Evolutionary conservation across 306 rosid species (phyloP).

Genomic region (Cicer yamashitae): DNA sequence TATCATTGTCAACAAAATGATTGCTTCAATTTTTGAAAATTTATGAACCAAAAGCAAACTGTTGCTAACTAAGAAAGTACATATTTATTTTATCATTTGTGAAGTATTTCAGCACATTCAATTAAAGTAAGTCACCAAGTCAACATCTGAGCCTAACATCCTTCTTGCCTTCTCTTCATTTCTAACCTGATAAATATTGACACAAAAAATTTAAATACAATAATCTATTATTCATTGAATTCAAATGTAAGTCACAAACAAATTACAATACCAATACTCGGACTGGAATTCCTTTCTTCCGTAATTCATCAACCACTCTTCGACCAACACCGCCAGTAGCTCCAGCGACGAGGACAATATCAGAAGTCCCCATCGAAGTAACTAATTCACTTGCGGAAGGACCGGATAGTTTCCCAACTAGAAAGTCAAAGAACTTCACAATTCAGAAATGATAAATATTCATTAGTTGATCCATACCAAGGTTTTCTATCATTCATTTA

Average conservation of each 20-base stretch:
- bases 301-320: conserved; percentile 78
- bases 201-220: conserved; percentile 20
- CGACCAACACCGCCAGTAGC: conserved; percentile 98
- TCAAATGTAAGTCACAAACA: conserved; percentile 17
- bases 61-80: conserved; percentile 5
- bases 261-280: conserved; percentile 72
- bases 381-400: conserved; percentile 63
- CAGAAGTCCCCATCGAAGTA: conserved; percentile 72
- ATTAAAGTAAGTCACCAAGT: conserved; percentile 70
- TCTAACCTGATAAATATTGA: conserved; percentile 67
- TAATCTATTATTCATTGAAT: not conserved
- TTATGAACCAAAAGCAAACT: conserved; percentile 9
- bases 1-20: conserved; percentile 23
- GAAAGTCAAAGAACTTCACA: conserved; percentile 81
- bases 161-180: conserved; percentile 89
- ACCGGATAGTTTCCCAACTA: conserved; percentile 67
- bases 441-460: conserved; percentile 52
- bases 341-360: conserved; percentile 86
- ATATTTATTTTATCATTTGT: conserved; percentile 14
- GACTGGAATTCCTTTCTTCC: conserved; percentile 80
- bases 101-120: conserved; percentile 26
- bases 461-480: conserved; percentile 55
- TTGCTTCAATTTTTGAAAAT: conserved; percentile 18
- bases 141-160: conserved; percentile 85
- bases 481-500: not conserved